Percentiles rank a stretch among this genome's conserved stretches.
phyloP scores from a whole-genome alignment of 2,329 filamentous ascomycete species.

The Bipolaris zeicola region DNA sequence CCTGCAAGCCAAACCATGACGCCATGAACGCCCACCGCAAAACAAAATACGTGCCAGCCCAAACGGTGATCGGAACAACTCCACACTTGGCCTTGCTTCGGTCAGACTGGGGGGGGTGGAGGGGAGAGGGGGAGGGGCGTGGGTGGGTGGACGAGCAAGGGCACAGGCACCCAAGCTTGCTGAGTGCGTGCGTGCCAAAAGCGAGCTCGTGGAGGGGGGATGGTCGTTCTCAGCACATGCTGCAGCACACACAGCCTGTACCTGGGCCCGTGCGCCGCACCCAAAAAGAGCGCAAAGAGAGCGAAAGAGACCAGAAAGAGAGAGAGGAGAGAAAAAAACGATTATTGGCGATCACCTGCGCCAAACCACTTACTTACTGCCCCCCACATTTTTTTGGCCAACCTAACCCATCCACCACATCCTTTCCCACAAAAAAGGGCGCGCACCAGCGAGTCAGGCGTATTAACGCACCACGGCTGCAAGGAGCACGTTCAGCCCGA shows the following conservation, averaged over 20 bases:
- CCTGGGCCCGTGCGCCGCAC: constrained; percentile 20
- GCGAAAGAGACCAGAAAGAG: too few relatives aligned
- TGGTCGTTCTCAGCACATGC: constrained; percentile 1
- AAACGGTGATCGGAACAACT: constrained; percentile 8
- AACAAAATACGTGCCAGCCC: constrained; percentile 7
- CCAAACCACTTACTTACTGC: constrained; percentile 3
- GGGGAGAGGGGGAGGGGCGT: too few relatives aligned
- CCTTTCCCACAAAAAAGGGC: not conserved
- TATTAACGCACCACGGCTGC: constrained; percentile 43
- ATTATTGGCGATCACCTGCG: constrained; percentile 21
- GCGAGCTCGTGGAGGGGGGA: too few relatives aligned
- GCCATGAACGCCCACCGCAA: constrained; percentile 4
- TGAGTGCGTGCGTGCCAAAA: too few relatives aligned
- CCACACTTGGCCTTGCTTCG: constrained; percentile 12
- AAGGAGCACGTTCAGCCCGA: constrained; percentile 49
- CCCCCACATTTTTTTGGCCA: not conserved
- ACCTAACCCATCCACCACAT: too few relatives aligned
- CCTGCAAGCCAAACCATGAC: constrained; percentile 1
- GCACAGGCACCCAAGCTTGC: not conserved
- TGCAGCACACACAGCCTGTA: constrained; percentile 9
- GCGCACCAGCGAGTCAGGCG: constrained; percentile 17
- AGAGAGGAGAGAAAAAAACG: constrained; percentile 3
- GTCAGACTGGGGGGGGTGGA: constrained; percentile 3
- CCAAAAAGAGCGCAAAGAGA: too few relatives aligned
- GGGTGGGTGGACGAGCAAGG: too few relatives aligned